Evolutionary conservation across 192 early-diverging fungal species (phyloP).

Genomic region (Coemansia sp.): DNA sequence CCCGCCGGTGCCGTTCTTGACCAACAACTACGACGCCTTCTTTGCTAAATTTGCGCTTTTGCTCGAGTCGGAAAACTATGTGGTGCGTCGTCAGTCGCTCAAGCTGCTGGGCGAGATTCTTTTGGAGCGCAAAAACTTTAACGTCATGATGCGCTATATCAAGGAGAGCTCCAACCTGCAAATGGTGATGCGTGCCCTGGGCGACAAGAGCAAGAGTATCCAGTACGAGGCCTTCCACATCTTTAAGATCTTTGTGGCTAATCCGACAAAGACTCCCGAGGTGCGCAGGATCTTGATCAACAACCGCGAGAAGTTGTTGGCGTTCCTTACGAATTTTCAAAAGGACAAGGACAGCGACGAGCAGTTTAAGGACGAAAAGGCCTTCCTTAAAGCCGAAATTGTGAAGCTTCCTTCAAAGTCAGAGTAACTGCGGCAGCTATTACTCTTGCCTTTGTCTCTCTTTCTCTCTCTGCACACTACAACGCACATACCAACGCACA

Average conservation of each 20-base stretch:
- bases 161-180: slow-evolving; percentile 88
- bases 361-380: slow-evolving; percentile 98
- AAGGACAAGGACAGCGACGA: slow-evolving; percentile 97
- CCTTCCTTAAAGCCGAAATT: slow-evolving; percentile 92
- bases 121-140: slow-evolving; percentile 92
- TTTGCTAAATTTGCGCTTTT: slow-evolving; percentile 67
- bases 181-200: slow-evolving; percentile 95
- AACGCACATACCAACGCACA: too few relatives aligned
- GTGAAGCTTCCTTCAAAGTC: slow-evolving; percentile 41
- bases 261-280: slow-evolving; percentile 91
- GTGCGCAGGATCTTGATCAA: slow-evolving; percentile 89
- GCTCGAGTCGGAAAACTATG: slow-evolving; percentile 92
- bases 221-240: slow-evolving; percentile 99
- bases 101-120: slow-evolving; percentile 98
- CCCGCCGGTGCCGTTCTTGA: slow-evolving; percentile 86
- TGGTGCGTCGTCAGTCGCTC: slow-evolving; percentile 95
- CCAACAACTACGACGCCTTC: slow-evolving; percentile 82
- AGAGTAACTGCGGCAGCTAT: too few relatives aligned
- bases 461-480: too few relatives aligned
- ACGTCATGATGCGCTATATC: slow-evolving; percentile 95
- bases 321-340: slow-evolving; percentile 88
- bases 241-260: slow-evolving; percentile 99
- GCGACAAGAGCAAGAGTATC: slow-evolving; percentile 95
- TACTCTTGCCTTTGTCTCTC: too few relatives aligned
- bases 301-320: slow-evolving; percentile 86